phyloP scores from a whole-genome alignment of 2,329 filamentous ascomycete genomes.

The Aureobasidium leucospermi region DNA sequence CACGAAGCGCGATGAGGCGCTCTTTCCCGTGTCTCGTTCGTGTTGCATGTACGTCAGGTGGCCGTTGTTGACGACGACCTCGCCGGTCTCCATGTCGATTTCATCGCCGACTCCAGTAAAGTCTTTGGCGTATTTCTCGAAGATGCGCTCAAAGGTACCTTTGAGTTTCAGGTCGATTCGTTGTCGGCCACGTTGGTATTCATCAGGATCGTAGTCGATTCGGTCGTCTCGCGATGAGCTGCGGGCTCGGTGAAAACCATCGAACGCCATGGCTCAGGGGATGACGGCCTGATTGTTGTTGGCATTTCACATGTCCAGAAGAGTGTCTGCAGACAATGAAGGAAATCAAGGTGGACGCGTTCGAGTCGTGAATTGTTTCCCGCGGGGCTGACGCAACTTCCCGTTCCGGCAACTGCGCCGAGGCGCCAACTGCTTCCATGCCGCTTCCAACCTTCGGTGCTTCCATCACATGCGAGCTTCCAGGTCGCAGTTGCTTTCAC shows the following conservation, averaged over 20 bases:
- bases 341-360: conserved; percentile 12
- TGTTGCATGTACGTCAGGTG: conserved; percentile 61
- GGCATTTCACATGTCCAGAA: conserved; percentile 3
- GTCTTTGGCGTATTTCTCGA: conserved; percentile 78
- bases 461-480: not conserved
- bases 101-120: conserved; percentile 82
- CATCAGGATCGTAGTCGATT: not conserved
- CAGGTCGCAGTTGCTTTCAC: no score
- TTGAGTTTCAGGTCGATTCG: conserved; percentile 66
- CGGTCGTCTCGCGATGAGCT: not conserved
- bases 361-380: conserved; percentile 5
- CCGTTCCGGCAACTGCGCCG: conserved; percentile 8
- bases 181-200: conserved; percentile 42
- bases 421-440: not conserved
- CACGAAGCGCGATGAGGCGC: conserved; percentile 24
- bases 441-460: not conserved
- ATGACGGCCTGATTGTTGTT: not conserved
- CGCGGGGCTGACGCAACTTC: conserved; percentile 3
- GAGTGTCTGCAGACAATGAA: not conserved
- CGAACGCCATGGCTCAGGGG: conserved; percentile 4
- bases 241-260: not conserved
- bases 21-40: conserved; percentile 44
- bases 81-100: conserved; percentile 73
- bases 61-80: conserved; percentile 85
- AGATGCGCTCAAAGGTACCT: conserved; percentile 79